Evolutionary conservation across 1,139 yeast genomes (phyloP).

Genomic region (Protomyces inundatus): DNA sequence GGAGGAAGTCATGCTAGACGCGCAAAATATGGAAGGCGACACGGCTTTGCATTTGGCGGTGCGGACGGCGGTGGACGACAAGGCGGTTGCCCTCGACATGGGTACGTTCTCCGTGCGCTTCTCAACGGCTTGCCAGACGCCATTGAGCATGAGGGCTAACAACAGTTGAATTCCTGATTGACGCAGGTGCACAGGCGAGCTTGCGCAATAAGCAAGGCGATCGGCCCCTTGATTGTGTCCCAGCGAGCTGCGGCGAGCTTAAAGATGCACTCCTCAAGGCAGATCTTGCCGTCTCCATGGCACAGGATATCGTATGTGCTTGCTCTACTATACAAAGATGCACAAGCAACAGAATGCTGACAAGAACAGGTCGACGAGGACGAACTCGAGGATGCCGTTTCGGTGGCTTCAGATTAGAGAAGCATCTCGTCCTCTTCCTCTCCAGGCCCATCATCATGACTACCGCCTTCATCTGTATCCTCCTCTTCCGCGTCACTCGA

Average conservation of each 20-base stretch:
- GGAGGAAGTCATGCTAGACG: conserved; percentile 88
- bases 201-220: conserved; percentile 55
- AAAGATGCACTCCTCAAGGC: conserved; percentile 51
- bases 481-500: conserved; percentile 35
- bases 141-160: not conserved
- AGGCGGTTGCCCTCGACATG: conserved; percentile 78
- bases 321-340: not conserved
- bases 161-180: conserved; percentile 63
- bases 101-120: conserved; percentile 29
- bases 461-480: conserved; percentile 35
- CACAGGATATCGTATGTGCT: conserved; percentile 8
- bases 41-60: conserved; percentile 90
- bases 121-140: not conserved
- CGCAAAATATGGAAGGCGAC: conserved; percentile 66
- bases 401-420: not conserved
- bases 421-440: not conserved
- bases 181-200: conserved; percentile 84
- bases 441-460: not conserved
- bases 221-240: conserved; percentile 67
- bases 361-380: not conserved
- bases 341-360: not conserved
- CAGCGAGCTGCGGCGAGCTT: conserved; percentile 38
- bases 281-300: conserved; percentile 18
- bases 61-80: conserved; percentile 66
- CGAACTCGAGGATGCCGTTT: not conserved